A percentile compares a stretch with the other conserved stretches of the same genome.
These are phyloP conservation scores for Mycena maculata DNA, from an alignment of 768 basidiomycete genomes.

Conservation along the genomic window DNA sequence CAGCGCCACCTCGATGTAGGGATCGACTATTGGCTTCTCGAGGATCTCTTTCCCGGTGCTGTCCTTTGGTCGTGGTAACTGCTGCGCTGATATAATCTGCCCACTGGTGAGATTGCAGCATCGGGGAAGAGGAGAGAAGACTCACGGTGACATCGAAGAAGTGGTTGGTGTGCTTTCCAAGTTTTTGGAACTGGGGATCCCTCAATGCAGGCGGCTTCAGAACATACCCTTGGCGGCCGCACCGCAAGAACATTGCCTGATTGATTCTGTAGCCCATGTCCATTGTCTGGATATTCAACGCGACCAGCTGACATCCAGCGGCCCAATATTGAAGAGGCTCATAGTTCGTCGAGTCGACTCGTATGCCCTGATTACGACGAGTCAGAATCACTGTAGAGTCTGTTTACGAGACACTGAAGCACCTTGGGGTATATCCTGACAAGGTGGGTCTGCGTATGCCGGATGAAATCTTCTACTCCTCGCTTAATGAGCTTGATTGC, in stretches of 20 bases:
- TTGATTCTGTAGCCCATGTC: constrained; percentile 95
- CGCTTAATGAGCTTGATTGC: constrained; percentile 83
- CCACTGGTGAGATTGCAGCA: neutral
- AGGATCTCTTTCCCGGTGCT: constrained; percentile 71
- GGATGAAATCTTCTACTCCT: constrained; percentile 79
- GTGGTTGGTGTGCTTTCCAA: constrained; percentile 69
- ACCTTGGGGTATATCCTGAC: constrained; percentile 91
- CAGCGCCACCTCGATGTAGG: constrained; percentile 68
- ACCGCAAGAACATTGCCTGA: constrained; percentile 94
- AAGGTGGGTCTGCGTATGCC: constrained; percentile 89
- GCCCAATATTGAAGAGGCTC: constrained; percentile 94
- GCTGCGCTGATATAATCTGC: constrained; percentile 84
- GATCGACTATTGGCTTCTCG: constrained; percentile 70
- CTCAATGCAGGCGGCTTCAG: constrained; percentile 88
- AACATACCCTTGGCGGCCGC: constrained; percentile 91
- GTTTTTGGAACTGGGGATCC: constrained; percentile 68
- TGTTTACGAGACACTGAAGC: too few relatives aligned
- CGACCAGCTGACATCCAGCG: constrained; percentile 89
- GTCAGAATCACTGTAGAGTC: too few relatives aligned
- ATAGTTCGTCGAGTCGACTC: constrained; percentile 90
- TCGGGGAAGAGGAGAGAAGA: neutral
- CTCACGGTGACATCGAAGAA: constrained; percentile 70
- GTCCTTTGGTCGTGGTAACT: constrained; percentile 85
- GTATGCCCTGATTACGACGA: too few relatives aligned
- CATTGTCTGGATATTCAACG: constrained; percentile 97